Evolutionary conservation across 345 rosid genomes (phyloP).

Genomic region (Rhodamnia argentea): DNA sequence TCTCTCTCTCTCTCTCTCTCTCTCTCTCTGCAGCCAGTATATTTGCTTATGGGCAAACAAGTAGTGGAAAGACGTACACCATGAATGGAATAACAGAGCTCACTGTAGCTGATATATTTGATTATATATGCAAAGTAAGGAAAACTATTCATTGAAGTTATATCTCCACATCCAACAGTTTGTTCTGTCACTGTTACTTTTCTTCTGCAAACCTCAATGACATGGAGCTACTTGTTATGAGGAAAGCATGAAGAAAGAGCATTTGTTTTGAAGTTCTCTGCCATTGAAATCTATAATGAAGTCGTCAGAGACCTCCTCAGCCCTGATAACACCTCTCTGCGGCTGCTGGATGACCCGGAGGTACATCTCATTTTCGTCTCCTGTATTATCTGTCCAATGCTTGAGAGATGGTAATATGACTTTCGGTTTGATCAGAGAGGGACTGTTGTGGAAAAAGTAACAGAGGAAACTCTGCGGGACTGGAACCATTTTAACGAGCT

Average conservation of each 20-base stretch:
- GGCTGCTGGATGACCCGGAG: constrained; percentile 94
- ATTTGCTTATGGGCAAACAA: constrained; percentile 97
- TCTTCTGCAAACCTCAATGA: not conserved
- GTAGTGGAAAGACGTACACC: constrained; percentile 99
- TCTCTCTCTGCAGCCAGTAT: constrained; percentile 58
- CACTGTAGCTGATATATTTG: constrained; percentile 83
- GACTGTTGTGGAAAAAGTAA: constrained; percentile 71
- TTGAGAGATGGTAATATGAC: not conserved
- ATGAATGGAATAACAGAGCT: constrained; percentile 91
- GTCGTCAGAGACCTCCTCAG: constrained; percentile 82
- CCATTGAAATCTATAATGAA: constrained; percentile 97
- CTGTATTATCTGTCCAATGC: not conserved
- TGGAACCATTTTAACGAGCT: constrained; percentile 83
- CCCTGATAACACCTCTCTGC: constrained; percentile 58
- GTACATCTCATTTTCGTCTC: constrained; percentile 18
- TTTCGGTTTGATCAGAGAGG: constrained; percentile 55
- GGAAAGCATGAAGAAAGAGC: constrained; percentile 89
- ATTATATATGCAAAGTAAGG: constrained; percentile 61
- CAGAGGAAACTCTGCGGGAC: constrained; percentile 74
- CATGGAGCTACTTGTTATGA: not conserved
- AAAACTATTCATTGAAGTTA: constrained; percentile 7
- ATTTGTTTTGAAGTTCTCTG: constrained; percentile 84
- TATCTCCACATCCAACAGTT: not conserved
- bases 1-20: not conserved
- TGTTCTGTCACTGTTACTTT: not conserved